Percentiles rank a stretch among this genome's conserved stretches.
These are phyloP conservation scores for Backusella westeae DNA, from an alignment of 192 early-diverging fungal genomes.

Conservation along the genomic window DNA sequence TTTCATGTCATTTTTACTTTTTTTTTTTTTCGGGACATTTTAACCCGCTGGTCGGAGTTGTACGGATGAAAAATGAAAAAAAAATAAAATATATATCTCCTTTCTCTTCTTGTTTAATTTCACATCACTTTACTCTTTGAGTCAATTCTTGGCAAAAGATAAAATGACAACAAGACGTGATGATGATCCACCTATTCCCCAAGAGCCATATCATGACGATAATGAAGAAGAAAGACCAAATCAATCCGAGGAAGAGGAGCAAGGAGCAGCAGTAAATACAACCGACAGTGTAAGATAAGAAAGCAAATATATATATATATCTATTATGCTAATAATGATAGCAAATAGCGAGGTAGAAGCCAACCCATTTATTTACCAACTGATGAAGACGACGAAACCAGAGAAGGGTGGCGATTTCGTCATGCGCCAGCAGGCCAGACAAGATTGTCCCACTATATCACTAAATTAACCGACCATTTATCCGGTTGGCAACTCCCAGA, in stretches of 20 bases:
- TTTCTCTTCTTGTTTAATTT: neutral
- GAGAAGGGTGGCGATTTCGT: neutral
- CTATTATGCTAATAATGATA: constrained; percentile 22
- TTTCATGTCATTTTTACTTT: neutral
- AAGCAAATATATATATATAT: no score
- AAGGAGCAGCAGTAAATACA: neutral
- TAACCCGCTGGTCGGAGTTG: neutral
- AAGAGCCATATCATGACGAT: constrained; percentile 9
- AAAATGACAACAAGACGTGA: neutral
- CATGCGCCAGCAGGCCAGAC: neutral
- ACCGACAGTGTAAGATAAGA: neutral
- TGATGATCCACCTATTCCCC: neutral
- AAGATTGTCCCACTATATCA: neutral
- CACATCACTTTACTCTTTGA: neutral
- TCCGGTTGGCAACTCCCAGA: constrained; percentile 2
- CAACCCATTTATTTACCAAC: constrained; percentile 31
- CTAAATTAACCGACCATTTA: neutral
- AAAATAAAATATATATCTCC: neutral
- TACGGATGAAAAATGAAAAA: neutral
- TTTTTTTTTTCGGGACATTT: neutral
- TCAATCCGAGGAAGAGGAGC: neutral
- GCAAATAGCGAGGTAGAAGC: neutral
- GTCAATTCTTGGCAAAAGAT: neutral
- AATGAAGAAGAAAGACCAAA: neutral
- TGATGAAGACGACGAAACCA: neutral